A percentile compares a stretch with the other conserved stretches of the same genome.
Evolutionary conservation across 768 basidiomycete genomes (phyloP).

Genomic region (Lactifluus subvellereus): DNA sequence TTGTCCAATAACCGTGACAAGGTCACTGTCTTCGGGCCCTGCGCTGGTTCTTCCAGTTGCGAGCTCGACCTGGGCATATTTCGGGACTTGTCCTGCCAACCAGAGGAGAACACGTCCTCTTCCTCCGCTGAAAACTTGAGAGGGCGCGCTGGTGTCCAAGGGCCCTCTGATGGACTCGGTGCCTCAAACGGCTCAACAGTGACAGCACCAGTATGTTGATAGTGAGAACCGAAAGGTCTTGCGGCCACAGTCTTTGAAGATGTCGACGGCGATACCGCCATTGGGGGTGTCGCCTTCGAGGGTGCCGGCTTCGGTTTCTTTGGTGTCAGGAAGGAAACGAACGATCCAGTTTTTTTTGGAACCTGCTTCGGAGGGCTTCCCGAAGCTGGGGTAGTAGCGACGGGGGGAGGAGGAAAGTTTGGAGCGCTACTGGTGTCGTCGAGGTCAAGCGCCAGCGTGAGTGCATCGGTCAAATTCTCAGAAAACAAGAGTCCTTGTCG

Average conservation of each 20-base stretch:
- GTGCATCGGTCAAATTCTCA: constrained; percentile 86
- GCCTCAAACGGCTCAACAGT: constrained; percentile 65
- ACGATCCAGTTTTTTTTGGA: constrained; percentile 47
- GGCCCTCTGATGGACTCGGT: constrained; percentile 49
- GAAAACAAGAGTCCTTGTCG: constrained; percentile 86
- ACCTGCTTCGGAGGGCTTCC: constrained; percentile 44
- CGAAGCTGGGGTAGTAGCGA: constrained; percentile 31
- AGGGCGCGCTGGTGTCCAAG: constrained; percentile 56
- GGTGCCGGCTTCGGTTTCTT: constrained; percentile 53
- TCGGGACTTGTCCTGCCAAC: constrained; percentile 39
- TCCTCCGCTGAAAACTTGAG: constrained; percentile 53
- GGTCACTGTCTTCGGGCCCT: constrained; percentile 46
- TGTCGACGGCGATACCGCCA: constrained; percentile 36
- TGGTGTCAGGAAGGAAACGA: constrained; percentile 76
- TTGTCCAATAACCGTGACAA: constrained; percentile 87
- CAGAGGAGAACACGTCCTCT: constrained; percentile 63
- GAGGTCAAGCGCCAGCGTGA: constrained; percentile 66
- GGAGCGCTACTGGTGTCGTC: constrained; percentile 34
- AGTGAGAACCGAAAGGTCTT: constrained; percentile 82
- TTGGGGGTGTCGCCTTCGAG: constrained; percentile 28
- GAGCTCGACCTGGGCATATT: constrained; percentile 17
- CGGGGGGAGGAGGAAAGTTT: constrained; percentile 25
- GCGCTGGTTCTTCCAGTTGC: constrained; percentile 30
- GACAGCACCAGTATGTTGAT: constrained; percentile 68
- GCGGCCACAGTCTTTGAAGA: constrained; percentile 49